Base-by-base conservation (phyloP, 1,139 yeast genomes). In the Candida buenavistaensis region DNA sequence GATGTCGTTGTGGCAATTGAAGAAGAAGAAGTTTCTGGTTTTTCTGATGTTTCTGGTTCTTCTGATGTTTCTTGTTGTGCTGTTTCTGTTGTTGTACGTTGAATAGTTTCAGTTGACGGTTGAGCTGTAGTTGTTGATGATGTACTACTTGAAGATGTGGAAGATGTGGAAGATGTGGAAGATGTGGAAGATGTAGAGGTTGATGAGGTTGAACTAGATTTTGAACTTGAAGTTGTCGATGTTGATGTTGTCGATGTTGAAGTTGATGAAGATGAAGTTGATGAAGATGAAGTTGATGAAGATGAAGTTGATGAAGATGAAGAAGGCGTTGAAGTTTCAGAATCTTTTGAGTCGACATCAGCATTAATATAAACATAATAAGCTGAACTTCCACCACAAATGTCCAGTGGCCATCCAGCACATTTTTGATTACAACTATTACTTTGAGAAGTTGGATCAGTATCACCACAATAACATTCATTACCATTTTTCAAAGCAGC, bases 401-500 rank as follows among this genome's bases (percentile, higher is more conserved):
- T 66, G 41, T 78, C 82, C 6, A 47, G 39, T 2, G 72, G 71
- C 55, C 74, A 82, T 5, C 89, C 90, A 29, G 58, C 54, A 57
- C 92, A 83, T 2, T 54, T 38, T 3, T 54, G 49, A 35, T 68
- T 48, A 61, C 92, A 83, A 32, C 68, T 57, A 39, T 45, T 55
- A 2, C 60, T 66, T 36, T 59, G 51, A 26, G 57, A 58, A 10
- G 55, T 47, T 10, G 80, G 78, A 13, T 57, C 55, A 0, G 62
- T 44, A 43, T 68, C 57, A 21, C 86, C 88, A 57, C 90, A 82
- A 51, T 72, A 81, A 51, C 90, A 82, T 14, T 64, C 54, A 19
- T 66, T 55, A 2, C 88, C 87, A 37, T 65, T 51, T 7, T 66
- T 53, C 24, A 80, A 55, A 1, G 84, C 89, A 7, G 77, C 78